Percentiles rank a stretch among this genome's conserved stretches.
Conservation (phyloP, 257 asterid genomes). For the Nicotiana paniculata region DNA sequence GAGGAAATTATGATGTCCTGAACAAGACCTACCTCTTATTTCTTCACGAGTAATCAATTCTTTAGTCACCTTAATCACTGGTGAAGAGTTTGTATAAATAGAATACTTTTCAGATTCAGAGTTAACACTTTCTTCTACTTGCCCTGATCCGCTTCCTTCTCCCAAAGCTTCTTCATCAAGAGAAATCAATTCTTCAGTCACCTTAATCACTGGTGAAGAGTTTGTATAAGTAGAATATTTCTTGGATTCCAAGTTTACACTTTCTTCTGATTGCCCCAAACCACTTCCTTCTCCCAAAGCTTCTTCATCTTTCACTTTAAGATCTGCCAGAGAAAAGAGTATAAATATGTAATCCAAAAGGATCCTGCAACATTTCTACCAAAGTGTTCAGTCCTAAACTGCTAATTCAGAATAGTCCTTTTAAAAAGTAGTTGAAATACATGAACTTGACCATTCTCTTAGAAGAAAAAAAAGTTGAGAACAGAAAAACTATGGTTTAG, state of each 20-base stretch:
- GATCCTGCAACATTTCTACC: slow-evolving; percentile 1
- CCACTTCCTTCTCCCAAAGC: slow-evolving; percentile 13
- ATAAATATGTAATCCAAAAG: slow-evolving; percentile 10
- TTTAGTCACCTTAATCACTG: background rate
- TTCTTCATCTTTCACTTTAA: slow-evolving; percentile 11
- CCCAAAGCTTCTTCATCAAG: slow-evolving; percentile 10
- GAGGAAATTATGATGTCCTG: background rate
- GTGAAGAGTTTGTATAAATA: slow-evolving; percentile 4
- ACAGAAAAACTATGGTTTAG: background rate
- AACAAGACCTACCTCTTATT: slow-evolving; percentile 1
- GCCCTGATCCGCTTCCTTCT: slow-evolving; percentile 2
- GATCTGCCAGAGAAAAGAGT: slow-evolving; percentile 12
- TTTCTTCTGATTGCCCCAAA: background rate
- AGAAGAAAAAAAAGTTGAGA: background rate
- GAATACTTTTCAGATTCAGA: slow-evolving; percentile 1
- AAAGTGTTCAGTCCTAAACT: background rate
- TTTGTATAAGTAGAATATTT: background rate
- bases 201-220: slow-evolving; percentile 7
- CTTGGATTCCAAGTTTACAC: background rate
- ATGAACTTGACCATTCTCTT: background rate
- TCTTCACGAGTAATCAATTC: slow-evolving; percentile 5
- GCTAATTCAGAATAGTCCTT: background rate
- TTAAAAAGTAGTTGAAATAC: background rate
- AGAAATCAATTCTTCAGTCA: slow-evolving; percentile 8
- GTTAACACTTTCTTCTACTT: background rate